Evolutionary conservation across 129 eudicot genomes (phyloP).

Genomic region (Glebionis coronaria): DNA sequence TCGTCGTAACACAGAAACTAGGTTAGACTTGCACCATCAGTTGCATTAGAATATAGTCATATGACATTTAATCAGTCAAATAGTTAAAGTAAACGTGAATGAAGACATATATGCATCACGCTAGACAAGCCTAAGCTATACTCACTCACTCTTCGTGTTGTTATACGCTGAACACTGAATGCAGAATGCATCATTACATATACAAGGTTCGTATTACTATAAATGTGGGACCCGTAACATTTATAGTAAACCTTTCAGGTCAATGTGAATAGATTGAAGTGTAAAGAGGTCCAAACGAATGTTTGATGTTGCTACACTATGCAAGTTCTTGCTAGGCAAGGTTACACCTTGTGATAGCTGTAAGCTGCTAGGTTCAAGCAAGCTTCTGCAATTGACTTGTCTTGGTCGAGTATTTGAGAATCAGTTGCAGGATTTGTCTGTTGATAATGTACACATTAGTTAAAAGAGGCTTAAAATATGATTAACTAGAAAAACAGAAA

Average conservation of each 20-base stretch:
- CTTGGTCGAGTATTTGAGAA: constrained; percentile 43
- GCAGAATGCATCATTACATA: too few species aligned
- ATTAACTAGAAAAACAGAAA: neutral
- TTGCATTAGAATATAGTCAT: too few species aligned
- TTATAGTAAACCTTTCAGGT: neutral
- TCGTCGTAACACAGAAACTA: too few species aligned
- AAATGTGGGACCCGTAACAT: neutral
- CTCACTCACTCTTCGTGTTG: too few species aligned
- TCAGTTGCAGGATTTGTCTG: constrained; percentile 28
- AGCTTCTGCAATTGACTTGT: constrained; percentile 44
- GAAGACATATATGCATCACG: too few species aligned
- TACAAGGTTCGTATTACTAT: neutral
- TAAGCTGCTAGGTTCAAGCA: constrained; percentile 46
- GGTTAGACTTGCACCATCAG: too few species aligned
- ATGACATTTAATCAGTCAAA: too few species aligned
- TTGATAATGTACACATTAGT: constrained; percentile 10
- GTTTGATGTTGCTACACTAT: neutral
- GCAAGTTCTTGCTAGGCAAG: constrained; percentile 2
- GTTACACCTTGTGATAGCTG: constrained; percentile 7
- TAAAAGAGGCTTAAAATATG: neutral
- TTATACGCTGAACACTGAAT: too few species aligned
- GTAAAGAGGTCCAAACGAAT: neutral
- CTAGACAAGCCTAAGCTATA: too few species aligned
- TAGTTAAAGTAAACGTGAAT: too few species aligned
- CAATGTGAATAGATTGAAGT: neutral